phyloP scores from a whole-genome alignment of 2,329 filamentous ascomycete species.

The Alternaria postmessia region DNA sequence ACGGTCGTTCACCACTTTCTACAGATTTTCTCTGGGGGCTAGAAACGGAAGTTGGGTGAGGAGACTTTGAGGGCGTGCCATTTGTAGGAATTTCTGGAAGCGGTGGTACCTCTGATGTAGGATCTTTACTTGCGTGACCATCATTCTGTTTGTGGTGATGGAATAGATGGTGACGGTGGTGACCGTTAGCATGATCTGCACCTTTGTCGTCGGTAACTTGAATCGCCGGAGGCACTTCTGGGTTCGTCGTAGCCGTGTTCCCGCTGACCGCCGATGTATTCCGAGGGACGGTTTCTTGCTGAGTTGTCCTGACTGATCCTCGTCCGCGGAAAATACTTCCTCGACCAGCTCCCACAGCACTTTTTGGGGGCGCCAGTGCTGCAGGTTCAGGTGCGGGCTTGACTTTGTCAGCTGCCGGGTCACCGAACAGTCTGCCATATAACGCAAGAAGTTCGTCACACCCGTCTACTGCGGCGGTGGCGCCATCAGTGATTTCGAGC shows the following conservation, averaged over 20 bases:
- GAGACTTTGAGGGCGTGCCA: constrained; percentile 27
- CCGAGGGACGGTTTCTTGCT: constrained; percentile 27
- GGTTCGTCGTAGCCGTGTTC: constrained; percentile 34
- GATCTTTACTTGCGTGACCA: constrained; percentile 37
- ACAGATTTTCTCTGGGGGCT: constrained; percentile 37
- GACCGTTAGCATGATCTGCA: constrained; percentile 43
- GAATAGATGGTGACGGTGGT: constrained; percentile 46
- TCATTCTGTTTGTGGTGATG: constrained; percentile 46
- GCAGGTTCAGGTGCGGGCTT: constrained; percentile 54
- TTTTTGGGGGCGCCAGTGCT: constrained; percentile 64
- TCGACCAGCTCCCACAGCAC: constrained; percentile 71
- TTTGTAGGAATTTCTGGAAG: constrained; percentile 32
- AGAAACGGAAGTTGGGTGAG: constrained; percentile 31
- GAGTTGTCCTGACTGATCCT: constrained; percentile 40
- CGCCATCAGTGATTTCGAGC: constrained; percentile 82
- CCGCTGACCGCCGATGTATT: constrained; percentile 39
- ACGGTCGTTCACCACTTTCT: constrained; percentile 45
- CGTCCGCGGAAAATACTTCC: constrained; percentile 77
- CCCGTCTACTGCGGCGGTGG: constrained; percentile 85
- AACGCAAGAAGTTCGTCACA: constrained; percentile 84
- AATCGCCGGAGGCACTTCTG: constrained; percentile 69
- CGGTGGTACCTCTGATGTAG: constrained; percentile 32
- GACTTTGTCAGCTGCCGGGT: constrained; percentile 52
- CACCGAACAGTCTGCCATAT: constrained; percentile 82
- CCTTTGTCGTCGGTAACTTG: constrained; percentile 75